These are phyloP conservation scores for Blastomyces emzantsi DNA, from an alignment of 2,329 filamentous ascomycete species.

Conservation along the genomic window DNA sequence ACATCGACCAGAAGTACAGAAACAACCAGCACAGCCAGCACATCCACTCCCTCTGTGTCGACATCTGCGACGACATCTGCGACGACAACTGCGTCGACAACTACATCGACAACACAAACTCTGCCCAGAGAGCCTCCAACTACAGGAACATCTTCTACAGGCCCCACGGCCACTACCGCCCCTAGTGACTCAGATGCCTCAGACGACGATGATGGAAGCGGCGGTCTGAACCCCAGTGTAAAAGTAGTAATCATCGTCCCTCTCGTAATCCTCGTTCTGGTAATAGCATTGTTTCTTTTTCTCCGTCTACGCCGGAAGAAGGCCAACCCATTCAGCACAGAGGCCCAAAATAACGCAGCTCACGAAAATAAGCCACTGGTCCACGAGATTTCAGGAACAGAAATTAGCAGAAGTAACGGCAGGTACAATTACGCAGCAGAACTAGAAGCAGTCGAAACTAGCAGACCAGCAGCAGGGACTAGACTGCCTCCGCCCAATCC, in stretches of 20 bases:
- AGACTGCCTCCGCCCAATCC: not conserved
- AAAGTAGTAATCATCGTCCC: not conserved
- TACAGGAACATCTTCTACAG: not conserved
- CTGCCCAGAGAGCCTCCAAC: not conserved
- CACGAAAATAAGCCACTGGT: slow-evolving; percentile 1
- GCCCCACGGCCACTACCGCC: too few relatives aligned
- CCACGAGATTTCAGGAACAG: not conserved
- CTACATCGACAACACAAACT: not conserved
- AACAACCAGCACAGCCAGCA: not conserved
- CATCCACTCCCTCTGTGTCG: not conserved
- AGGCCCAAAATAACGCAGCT: not conserved
- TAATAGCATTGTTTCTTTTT: not conserved
- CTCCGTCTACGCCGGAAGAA: not conserved
- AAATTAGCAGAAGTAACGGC: not conserved
- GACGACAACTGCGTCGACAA: not conserved
- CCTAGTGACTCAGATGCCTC: not conserved
- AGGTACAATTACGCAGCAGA: not conserved
- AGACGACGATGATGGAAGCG: not conserved
- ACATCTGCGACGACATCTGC: not conserved
- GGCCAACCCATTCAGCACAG: not conserved
- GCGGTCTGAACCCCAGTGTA: not conserved
- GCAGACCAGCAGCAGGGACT: not conserved
- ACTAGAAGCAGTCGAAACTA: not conserved
- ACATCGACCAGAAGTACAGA: not conserved
- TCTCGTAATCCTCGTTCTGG: not conserved